Base-by-base conservation (phyloP, 169 alveolate species). In the Cardiosporidium cionae region DNA sequence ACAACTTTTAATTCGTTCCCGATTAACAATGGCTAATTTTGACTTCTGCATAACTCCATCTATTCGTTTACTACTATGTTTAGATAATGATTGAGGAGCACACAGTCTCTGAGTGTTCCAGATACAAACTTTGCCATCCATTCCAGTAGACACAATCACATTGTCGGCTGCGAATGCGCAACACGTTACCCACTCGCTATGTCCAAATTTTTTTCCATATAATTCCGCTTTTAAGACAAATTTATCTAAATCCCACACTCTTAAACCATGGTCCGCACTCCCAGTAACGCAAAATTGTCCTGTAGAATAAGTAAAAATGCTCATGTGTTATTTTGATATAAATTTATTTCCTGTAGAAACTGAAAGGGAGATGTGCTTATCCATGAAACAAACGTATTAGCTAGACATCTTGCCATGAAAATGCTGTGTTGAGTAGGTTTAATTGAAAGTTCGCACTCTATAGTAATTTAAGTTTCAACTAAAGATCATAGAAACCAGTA, bases 141-240 rank as follows among this genome's bases (percentile, higher is more conserved):
- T 68, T 2, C 72, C 82, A 28, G 71, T 76, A 25, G 82, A 68
- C 7, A 76, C 70, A 44, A 76, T 52, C 23, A 28, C 33, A 7
- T 37, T 52, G 33, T 68, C 66, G 3, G 36, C 27, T 7, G 67
- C 9, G 28, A 67, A 76, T 3, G 52, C 34, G 29, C 82, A 76
- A 2, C 63, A 76, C 28, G 72, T 52, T 9, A 76, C 82, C 82
- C 82, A 76, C 69, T 76, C 82, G 9, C 33, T 1, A 52, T 76
- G 82, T n/a, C 75, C 75, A n/a, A 44, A 34, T 5, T 36, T 0
- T 27, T 65, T 4, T 22, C 62, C 54, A 29, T 16, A 35, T 22
- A 74, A 44, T 58, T 65, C 81, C 7, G 74, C 73, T 29, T 44
- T 54, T 9, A 63, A 2, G 34, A 33, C 22, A 1, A 65, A 22